phyloP scores from a whole-genome alignment of 164 flowering plant species.

The Protea cynaroides region DNA sequence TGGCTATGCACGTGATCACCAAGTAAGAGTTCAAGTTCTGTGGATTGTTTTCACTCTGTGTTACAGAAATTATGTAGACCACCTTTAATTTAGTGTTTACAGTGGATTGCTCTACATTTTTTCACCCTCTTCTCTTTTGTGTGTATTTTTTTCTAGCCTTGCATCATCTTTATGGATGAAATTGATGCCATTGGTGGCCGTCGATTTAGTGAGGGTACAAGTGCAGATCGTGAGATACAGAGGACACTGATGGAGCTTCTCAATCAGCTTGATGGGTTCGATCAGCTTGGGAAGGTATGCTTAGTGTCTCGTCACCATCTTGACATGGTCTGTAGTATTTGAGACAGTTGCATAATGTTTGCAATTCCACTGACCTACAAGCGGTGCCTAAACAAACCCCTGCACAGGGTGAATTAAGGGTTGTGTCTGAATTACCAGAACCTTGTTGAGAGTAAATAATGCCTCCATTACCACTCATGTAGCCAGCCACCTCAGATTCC shows the following conservation, averaged over 20 bases:
- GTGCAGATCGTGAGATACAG: constrained; percentile 95
- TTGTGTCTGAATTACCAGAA: too few relatives aligned
- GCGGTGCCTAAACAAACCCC: too few relatives aligned
- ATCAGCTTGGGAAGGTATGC: constrained; percentile 83
- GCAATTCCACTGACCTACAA: too few relatives aligned
- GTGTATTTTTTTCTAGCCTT: constrained; percentile 50
- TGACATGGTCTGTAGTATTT: neutral
- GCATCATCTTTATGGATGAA: constrained; percentile 98
- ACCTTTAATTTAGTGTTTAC: neutral
- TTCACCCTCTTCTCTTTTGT: neutral
- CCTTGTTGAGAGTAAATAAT: too few relatives aligned
- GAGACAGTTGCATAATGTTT: too few relatives aligned
- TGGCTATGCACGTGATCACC: constrained; percentile 95
- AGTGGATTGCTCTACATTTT: too few relatives aligned
- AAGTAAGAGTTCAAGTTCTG: constrained; percentile 35
- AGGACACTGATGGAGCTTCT: constrained; percentile 93
- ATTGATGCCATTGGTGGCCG: constrained; percentile 98
- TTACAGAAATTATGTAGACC: neutral
- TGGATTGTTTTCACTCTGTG: neutral
- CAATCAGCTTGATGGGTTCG: constrained; percentile 97
- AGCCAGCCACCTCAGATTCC: too few relatives aligned
- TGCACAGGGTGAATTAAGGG: too few relatives aligned
- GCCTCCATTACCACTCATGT: too few relatives aligned
- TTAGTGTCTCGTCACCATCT: neutral
- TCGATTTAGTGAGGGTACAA: constrained; percentile 90